Conservation (phyloP, 2,329 filamentous ascomycete genomes). For the Taxawa tesnikishii region DNA sequence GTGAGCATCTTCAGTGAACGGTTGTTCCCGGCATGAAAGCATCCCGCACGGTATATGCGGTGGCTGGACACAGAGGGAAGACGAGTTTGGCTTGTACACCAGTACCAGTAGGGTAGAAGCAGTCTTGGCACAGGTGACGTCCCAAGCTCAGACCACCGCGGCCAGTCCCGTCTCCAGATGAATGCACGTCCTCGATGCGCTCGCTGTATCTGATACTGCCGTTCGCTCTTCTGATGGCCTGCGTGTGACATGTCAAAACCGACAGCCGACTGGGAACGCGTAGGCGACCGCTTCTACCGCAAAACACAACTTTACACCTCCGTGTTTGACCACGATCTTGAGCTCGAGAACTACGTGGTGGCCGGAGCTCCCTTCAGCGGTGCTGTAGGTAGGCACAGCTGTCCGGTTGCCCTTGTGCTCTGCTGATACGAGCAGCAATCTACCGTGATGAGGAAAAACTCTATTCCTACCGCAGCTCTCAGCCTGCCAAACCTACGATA, state of each 20-base stretch:
- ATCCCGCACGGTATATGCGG: too few species aligned
- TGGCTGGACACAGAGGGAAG: too few species aligned
- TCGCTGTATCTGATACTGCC: too few species aligned
- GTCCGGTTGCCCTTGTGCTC: constrained; percentile 2
- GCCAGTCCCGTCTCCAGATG: too few species aligned
- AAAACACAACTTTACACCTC: constrained; percentile 88
- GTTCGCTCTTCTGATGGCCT: not conserved
- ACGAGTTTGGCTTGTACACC: too few species aligned
- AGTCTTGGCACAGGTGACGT: too few species aligned
- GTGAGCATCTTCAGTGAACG: not conserved
- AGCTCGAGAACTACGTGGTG: constrained; percentile 89
- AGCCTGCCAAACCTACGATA: constrained; percentile 68
- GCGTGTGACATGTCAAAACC: constrained; percentile 40
- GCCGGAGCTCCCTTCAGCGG: constrained; percentile 87
- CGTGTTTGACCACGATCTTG: constrained; percentile 83
- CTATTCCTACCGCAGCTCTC: constrained; percentile 60
- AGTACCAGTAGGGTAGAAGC: too few species aligned
- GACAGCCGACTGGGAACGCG: constrained; percentile 85
- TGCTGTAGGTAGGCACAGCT: constrained; percentile 59
- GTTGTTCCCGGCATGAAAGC: not conserved
- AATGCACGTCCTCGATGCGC: not conserved
- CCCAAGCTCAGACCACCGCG: too few species aligned
- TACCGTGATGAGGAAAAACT: constrained; percentile 83
- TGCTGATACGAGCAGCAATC: constrained; percentile 47
- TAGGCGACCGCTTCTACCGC: constrained; percentile 90